Percentiles rank a stretch among this genome's conserved stretches.
phyloP scores from a whole-genome alignment of 2,329 filamentous ascomycete genomes.

The Penicillium sp. region DNA sequence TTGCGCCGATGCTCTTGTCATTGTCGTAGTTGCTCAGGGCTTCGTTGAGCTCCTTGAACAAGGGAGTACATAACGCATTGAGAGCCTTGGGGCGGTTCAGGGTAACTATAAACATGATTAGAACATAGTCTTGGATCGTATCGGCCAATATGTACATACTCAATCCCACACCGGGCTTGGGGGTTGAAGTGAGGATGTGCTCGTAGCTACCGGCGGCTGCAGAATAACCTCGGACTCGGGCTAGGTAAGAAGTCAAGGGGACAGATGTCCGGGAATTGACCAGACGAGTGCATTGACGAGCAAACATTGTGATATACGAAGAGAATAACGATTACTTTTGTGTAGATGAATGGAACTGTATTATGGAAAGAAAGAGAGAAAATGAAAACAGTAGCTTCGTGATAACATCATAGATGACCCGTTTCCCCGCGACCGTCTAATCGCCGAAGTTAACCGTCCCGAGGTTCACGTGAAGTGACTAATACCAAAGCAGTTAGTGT shows the following conservation, averaged over 20 bases:
- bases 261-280: slow-evolving; percentile 54
- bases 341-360: background rate
- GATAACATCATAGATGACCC: slow-evolving; percentile 5
- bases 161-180: slow-evolving; percentile 84
- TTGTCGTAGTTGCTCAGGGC: slow-evolving; percentile 70
- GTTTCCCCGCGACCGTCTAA: slow-evolving; percentile 22
- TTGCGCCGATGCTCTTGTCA: slow-evolving; percentile 68
- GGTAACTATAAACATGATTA: slow-evolving; percentile 61
- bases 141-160: slow-evolving; percentile 54
- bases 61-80: slow-evolving; percentile 87
- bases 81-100: slow-evolving; percentile 92
- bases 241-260: slow-evolving; percentile 38
- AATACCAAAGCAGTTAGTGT: background rate
- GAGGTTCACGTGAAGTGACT: slow-evolving; percentile 11
- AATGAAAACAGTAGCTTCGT: background rate
- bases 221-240: slow-evolving; percentile 41
- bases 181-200: slow-evolving; percentile 76
- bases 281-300: slow-evolving; percentile 58
- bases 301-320: slow-evolving; percentile 34
- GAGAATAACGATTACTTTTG: background rate
- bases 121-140: background rate
- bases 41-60: slow-evolving; percentile 85
- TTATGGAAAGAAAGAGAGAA: background rate
- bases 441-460: slow-evolving; percentile 31
- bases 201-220: slow-evolving; percentile 62